Conservation (phyloP, 352 stramenopile species). For the Phytophthora citrophthora region DNA sequence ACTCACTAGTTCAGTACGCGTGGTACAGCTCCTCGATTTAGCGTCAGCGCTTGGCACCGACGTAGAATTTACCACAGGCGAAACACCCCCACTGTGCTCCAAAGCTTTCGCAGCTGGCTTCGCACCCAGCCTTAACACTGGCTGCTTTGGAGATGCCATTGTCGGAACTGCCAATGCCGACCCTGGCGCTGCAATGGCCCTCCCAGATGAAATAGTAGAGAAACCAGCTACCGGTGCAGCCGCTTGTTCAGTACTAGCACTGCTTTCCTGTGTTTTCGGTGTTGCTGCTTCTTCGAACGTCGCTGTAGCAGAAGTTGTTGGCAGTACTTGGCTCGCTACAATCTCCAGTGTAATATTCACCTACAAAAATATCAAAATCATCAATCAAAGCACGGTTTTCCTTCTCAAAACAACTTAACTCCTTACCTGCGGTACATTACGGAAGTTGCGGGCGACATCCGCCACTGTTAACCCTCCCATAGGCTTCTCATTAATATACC, state of each 20-base stretch:
- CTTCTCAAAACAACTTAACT: background rate
- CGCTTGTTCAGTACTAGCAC: background rate
- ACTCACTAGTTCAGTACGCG: constrained; percentile 1
- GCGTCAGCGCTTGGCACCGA: constrained; percentile 5
- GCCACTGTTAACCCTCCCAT: constrained; percentile 42
- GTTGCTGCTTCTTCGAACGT: constrained; percentile 6
- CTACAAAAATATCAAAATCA: constrained; percentile 4
- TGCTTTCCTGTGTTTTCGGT: background rate
- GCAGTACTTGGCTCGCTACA: constrained; percentile 5
- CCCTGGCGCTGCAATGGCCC: constrained; percentile 40
- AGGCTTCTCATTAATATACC: constrained; percentile 42
- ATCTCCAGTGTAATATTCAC: constrained; percentile 38
- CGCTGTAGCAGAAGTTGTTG: constrained; percentile 10
- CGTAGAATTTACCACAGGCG: background rate
- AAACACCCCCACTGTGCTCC: background rate
- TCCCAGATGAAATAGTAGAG: constrained; percentile 24
- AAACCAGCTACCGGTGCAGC: constrained; percentile 5
- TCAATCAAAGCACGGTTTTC: too few species aligned
- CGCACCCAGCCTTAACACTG: constrained; percentile 9
- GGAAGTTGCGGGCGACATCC: constrained; percentile 53
- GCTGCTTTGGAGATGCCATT: constrained; percentile 17
- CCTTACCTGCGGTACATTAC: constrained; percentile 42
- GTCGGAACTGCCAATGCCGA: constrained; percentile 28
- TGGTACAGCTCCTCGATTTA: constrained; percentile 9
- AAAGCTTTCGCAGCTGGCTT: constrained; percentile 30